Percentiles rank a stretch among this genome's conserved stretches.
Conservation (phyloP, 2,329 filamentous ascomycete genomes). For the Cercospora nicotianae region DNA sequence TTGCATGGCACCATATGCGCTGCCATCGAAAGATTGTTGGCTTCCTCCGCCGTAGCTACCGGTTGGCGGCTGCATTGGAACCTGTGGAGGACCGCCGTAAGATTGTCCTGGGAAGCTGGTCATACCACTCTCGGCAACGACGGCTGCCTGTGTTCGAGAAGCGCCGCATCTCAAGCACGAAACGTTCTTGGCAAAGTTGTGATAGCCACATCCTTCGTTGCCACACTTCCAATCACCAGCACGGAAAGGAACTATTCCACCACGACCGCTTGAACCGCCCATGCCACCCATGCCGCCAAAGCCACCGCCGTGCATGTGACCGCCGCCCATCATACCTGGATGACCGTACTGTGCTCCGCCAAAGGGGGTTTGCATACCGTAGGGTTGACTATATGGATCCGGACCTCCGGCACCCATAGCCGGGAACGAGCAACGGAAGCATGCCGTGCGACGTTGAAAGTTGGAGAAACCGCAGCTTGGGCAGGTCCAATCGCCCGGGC, state of each 20-base stretch:
- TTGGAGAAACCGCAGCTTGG: constrained; percentile 98
- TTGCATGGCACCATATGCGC: constrained; percentile 53
- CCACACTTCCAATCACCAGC: constrained; percentile 99
- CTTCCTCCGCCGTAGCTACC: constrained; percentile 66
- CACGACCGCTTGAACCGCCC: constrained; percentile 60
- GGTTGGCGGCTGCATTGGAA: constrained; percentile 65
- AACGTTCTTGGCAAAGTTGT: constrained; percentile 99
- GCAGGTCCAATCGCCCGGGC: constrained; percentile 98
- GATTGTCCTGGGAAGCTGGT: constrained; percentile 33
- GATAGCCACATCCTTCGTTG: constrained; percentile 94
- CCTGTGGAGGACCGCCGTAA: constrained; percentile 75
- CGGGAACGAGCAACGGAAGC: constrained; percentile 99
- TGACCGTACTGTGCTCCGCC: constrained; percentile 52
- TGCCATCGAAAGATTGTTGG: constrained; percentile 13
- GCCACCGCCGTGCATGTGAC: constrained; percentile 61
- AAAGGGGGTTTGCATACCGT: constrained; percentile 46
- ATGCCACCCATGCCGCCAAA: constrained; percentile 55
- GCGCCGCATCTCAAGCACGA: constrained; percentile 95
- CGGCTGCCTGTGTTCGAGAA: constrained; percentile 86
- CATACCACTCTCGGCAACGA: constrained; percentile 88
- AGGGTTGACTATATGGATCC: constrained; percentile 56
- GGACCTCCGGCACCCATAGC: constrained; percentile 72
- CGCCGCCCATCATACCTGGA: constrained; percentile 75
- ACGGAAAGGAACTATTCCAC: constrained; percentile 84
- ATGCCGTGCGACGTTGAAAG: constrained; percentile 96